Evolutionary conservation across 768 basidiomycete genomes (phyloP).

Genomic region (Trametes cingulata): DNA sequence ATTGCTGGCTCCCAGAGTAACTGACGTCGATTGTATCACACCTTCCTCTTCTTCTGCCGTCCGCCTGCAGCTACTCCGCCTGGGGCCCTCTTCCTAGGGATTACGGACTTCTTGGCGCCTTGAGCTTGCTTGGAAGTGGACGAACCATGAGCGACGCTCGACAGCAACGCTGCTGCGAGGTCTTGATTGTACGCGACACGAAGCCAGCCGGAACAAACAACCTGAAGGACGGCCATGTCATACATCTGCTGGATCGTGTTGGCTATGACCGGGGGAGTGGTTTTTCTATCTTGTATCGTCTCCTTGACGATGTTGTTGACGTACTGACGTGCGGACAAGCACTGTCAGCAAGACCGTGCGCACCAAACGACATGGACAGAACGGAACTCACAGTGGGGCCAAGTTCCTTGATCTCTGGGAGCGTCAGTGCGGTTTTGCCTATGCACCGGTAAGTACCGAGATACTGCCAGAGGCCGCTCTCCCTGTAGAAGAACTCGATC

Average conservation of each 20-base stretch:
- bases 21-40: too few species aligned
- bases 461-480: slow-evolving; percentile 4
- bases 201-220: slow-evolving; percentile 11
- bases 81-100: too few species aligned
- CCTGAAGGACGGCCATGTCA: slow-evolving; percentile 1
- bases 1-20: too few species aligned
- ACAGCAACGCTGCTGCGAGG: background rate
- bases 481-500: slow-evolving; percentile 7
- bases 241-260: slow-evolving; percentile 6
- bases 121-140: background rate
- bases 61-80: background rate
- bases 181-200: slow-evolving; percentile 13
- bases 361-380: background rate
- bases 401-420: background rate
- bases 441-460: slow-evolving; percentile 5
- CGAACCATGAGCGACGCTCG: background rate
- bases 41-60: background rate
- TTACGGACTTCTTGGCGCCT: background rate
- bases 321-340: too few species aligned
- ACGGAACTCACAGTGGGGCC: background rate
- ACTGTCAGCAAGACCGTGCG: too few species aligned
- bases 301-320: too few species aligned
- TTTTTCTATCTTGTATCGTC: too few species aligned
- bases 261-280: background rate
- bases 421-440: background rate